Percentiles rank a stretch among this genome's conserved stretches.
Evolutionary conservation across 176 grass and related monocot species (phyloP).

Genomic region (Carex cristatella): DNA sequence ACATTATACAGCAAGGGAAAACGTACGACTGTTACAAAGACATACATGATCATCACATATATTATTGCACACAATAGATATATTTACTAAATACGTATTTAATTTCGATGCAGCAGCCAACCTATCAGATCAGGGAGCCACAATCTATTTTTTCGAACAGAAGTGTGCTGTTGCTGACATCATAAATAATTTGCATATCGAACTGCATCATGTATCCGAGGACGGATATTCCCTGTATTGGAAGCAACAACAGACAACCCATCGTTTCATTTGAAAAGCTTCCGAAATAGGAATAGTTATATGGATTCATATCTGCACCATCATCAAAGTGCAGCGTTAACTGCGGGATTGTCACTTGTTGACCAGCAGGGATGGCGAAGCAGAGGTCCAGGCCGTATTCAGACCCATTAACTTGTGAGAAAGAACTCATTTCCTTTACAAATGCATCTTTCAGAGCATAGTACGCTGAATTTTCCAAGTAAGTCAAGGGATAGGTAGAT

Average conservation of each 20-base stretch:
- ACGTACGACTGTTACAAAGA: no score
- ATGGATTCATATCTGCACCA: neutral
- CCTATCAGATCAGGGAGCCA: neutral
- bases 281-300: neutral
- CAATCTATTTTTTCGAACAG: neutral
- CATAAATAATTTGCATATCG: neutral
- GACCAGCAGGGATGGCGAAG: neutral
- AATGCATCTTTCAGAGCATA: neutral
- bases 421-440: neutral
- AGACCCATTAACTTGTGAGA: neutral
- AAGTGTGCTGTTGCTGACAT: neutral
- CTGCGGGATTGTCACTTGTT: neutral
- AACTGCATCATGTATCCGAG: neutral
- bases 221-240: neutral
- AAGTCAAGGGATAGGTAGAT: neutral
- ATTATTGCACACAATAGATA: no score
- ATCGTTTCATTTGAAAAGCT: neutral
- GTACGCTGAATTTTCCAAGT: neutral
- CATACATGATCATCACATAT: no score
- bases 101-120: no score
- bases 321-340: neutral
- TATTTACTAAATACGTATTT: neutral
- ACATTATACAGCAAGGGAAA: no score
- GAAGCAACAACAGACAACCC: neutral
- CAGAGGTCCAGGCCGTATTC: neutral